phyloP scores from a whole-genome alignment of 257 asterid species.

The Jacaranda mimosifolia region DNA sequence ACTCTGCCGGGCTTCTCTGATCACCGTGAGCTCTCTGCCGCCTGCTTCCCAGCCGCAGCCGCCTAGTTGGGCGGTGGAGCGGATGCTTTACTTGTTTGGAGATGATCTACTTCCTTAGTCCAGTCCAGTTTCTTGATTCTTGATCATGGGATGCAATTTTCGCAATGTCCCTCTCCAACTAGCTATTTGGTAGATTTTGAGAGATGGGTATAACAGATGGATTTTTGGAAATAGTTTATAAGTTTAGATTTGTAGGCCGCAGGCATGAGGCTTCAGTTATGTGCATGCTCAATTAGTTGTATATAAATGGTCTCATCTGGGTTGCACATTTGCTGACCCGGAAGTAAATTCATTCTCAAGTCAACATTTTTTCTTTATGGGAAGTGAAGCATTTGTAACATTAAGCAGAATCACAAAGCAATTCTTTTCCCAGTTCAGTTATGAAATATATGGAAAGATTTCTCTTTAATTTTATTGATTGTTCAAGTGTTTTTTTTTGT shows the following conservation, averaged over 20 bases:
- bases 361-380: conserved; percentile 27
- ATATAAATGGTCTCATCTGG: conserved; percentile 22
- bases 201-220: not conserved
- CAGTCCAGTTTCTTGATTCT: not conserved
- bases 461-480: too few relatives aligned
- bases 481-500: not conserved
- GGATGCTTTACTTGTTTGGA: conserved; percentile 78
- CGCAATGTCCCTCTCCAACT: conserved; percentile 24
- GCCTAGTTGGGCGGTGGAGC: conserved; percentile 87
- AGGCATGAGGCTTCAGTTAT: conserved; percentile 13
- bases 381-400: conserved; percentile 36
- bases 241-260: conserved; percentile 29
- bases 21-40: conserved; percentile 35
- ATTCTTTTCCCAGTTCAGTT: conserved; percentile 35
- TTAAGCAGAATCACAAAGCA: conserved; percentile 30
- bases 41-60: conserved; percentile 36
- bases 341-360: not conserved
- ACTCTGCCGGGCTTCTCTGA: conserved; percentile 66
- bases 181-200: not conserved
- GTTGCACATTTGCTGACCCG: conserved; percentile 45
- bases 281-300: conserved; percentile 21
- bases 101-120: conserved; percentile 71
- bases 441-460: not conserved
- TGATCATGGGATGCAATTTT: conserved; percentile 31
- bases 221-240: conserved; percentile 8